Conservation (phyloP, 2,329 filamentous ascomycete genomes). For the Chaetomiaceae sp. region DNA sequence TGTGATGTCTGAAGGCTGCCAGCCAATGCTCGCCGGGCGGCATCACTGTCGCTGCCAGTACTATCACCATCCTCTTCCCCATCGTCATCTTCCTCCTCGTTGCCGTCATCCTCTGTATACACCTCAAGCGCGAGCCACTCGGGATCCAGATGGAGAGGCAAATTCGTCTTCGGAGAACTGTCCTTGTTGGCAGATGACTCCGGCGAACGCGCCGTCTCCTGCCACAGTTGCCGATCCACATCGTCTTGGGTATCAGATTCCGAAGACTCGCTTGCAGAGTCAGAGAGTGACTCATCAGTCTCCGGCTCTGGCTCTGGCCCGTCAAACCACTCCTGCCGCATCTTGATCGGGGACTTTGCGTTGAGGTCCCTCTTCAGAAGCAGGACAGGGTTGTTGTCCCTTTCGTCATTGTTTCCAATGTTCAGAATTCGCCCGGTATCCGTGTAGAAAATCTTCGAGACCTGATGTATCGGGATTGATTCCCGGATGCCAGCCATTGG, state of each 20-base stretch:
- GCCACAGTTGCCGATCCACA: conserved; percentile 43
- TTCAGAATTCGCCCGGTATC: conserved; percentile 87
- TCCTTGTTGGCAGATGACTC: conserved; percentile 1
- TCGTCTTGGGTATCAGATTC: conserved; percentile 39
- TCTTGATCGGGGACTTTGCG: conserved; percentile 53
- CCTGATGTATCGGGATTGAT: conserved; percentile 49
- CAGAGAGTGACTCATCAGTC: conserved; percentile 3
- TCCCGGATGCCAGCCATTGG: conserved; percentile 47
- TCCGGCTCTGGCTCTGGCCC: not conserved
- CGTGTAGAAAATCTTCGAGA: conserved; percentile 90
- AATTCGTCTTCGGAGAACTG: conserved; percentile 41
- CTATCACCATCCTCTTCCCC: conserved; percentile 18
- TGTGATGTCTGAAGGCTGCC: not conserved
- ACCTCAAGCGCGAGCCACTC: conserved; percentile 93
- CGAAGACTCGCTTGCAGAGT: conserved; percentile 22
- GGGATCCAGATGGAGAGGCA: conserved; percentile 73
- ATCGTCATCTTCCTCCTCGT: conserved; percentile 31
- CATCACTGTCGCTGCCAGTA: conserved; percentile 26
- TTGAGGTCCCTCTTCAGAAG: conserved; percentile 68
- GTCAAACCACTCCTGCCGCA: conserved; percentile 29
- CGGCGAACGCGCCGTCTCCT: conserved; percentile 30
- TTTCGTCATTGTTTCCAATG: conserved; percentile 55
- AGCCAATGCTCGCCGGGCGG: not conserved
- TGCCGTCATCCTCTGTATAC: conserved; percentile 58
- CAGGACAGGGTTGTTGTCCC: conserved; percentile 68